phyloP scores from a whole-genome alignment of 2,329 filamentous ascomycete species.

The Aureobasidium uvarum region DNA sequence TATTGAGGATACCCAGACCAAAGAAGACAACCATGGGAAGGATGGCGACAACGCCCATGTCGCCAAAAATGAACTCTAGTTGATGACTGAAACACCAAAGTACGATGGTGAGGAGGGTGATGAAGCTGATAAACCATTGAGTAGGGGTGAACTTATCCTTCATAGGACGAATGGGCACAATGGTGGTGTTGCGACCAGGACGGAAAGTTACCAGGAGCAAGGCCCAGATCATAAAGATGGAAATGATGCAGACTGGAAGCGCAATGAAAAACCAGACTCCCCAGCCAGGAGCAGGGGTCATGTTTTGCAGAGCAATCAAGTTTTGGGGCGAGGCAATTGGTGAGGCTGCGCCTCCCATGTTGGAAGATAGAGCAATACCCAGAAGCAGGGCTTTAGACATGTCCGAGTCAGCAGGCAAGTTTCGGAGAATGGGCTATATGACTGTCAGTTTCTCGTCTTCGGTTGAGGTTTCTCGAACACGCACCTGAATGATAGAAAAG shows the following conservation, averaged over 20 bases:
- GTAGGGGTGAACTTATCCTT: constrained; percentile 84
- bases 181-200: constrained; percentile 78
- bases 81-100: constrained; percentile 94
- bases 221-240: constrained; percentile 83
- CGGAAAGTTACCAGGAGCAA: constrained; percentile 82
- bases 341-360: constrained; percentile 93
- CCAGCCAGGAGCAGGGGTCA: constrained; percentile 90
- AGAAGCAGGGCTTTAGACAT: constrained; percentile 96
- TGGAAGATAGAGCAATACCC: constrained; percentile 90
- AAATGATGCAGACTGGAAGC: constrained; percentile 87
- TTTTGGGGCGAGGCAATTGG: constrained; percentile 98
- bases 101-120: constrained; percentile 79
- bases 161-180: constrained; percentile 85
- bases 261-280: constrained; percentile 96
- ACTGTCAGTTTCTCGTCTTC: constrained; percentile 40
- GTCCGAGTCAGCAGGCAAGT: constrained; percentile 80
- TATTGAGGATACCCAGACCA: constrained; percentile 90
- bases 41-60: constrained; percentile 98
- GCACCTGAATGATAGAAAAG: constrained; percentile 84
- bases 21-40: constrained; percentile 96
- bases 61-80: constrained; percentile 82
- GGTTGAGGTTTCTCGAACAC: neutral
- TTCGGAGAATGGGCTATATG: constrained; percentile 78
- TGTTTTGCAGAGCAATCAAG: constrained; percentile 93
- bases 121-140: constrained; percentile 87